Evolutionary conservation across 1,284 basidiomycete genomes (phyloP), one percentile per base, ranked within the genome.

Genomic region (Leccinum pseudoinsigne): DNA sequence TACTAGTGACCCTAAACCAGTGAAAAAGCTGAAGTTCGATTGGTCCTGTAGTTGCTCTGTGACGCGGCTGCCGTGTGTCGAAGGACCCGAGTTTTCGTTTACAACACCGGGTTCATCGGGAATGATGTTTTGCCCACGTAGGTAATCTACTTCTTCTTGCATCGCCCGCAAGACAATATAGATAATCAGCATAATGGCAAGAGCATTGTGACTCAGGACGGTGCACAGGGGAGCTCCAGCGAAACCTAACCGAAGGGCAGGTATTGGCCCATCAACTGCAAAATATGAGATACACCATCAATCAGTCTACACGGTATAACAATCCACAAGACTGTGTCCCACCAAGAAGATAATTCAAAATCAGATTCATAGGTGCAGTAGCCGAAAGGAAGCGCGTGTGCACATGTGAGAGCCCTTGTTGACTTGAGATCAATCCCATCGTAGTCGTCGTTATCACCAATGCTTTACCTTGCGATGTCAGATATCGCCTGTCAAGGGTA

Each of bases 341-440:
- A 74, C 71, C 71, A 10, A 74, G 73, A 50, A 74, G 62, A 63
- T 72, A 74, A 53, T 74, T 72, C 42, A 73, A 45, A 56, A 58
- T 3, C 40, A 74, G 8, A 31, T 72, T 74, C 8, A 74, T n/a
- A 55, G 70, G 73, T 5, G 73, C 65, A 45, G 45, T 72, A 7
- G 14, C 59, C 28, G 67, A 74, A 62, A 74, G 71, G 6, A 73
- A 61, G 21, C 64, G 64, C 1, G 64, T 68, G 42, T 71, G 67
- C 34, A 71, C 64, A 9, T 53, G 58, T 2, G 72, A 66, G 42
- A 71, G 71, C 7, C 72, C 72, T 59, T 42, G 26, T 18, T 11
- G 11, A 23, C 12, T 16, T n/a, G 36, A 31, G 9, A n/a, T 51
- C 3, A 40, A 16, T 6, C 55, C 31, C 59, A 31, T 26, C 10